Conservation (phyloP, 192 early-diverging fungal species). For the Obelidium mucronatum region DNA sequence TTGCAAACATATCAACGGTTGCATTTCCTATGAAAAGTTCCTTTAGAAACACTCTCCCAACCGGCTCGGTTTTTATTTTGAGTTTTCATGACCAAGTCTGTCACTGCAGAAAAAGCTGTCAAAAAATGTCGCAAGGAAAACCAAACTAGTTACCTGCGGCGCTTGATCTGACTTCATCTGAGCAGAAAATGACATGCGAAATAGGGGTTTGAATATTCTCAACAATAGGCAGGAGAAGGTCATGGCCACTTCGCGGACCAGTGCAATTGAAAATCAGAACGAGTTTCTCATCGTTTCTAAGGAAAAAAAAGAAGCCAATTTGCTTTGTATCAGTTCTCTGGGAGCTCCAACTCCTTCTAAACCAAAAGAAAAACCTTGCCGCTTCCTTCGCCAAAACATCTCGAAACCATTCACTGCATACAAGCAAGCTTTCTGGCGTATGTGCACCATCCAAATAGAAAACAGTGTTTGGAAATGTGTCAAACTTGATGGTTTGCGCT, state of each 20-base stretch:
- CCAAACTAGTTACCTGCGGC: conserved; percentile 23
- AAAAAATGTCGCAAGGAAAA: conserved; percentile 19
- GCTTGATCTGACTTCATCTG: conserved; percentile 58
- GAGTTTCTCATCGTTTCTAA: conserved; percentile 40
- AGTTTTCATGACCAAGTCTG: conserved; percentile 62
- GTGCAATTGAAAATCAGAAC: conserved; percentile 92
- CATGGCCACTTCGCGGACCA: conserved; percentile 68
- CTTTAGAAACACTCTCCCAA: conserved; percentile 53
- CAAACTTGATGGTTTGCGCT: conserved; percentile 69
- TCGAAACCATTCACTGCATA: conserved; percentile 64
- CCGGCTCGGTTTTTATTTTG: conserved; percentile 67
- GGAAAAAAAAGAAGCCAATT: no score
- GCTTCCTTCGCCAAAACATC: conserved; percentile 30
- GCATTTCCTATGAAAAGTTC: conserved; percentile 8
- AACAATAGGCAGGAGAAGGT: conserved; percentile 70
- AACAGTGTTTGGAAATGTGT: conserved; percentile 52
- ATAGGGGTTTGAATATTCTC: conserved; percentile 41
- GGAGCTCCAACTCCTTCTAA: no score
- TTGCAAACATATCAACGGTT: conserved; percentile 34
- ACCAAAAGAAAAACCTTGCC: neutral
- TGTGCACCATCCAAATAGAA: conserved; percentile 97
- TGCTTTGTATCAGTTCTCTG: no score
- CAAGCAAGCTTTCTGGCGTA: conserved; percentile 83
- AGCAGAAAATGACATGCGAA: conserved; percentile 82
- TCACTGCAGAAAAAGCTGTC: conserved; percentile 40